Percentiles rank a stretch among this genome's conserved stretches.
phyloP scores from a whole-genome alignment of 1,139 yeast genomes.

The Pichia kudriavzevii region DNA sequence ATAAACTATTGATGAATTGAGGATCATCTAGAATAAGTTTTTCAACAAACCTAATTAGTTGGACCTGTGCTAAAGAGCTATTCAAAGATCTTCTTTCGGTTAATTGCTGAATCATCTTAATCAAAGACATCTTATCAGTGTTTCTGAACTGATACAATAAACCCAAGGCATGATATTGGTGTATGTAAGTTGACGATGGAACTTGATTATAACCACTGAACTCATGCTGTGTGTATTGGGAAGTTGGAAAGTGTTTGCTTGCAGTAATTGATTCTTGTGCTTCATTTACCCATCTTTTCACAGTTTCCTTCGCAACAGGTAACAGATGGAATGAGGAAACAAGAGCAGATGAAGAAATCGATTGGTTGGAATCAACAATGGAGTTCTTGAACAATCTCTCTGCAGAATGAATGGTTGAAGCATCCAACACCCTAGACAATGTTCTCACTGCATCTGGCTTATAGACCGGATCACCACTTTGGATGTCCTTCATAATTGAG shows the following conservation, averaged over 20 bases:
- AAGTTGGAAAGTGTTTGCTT: slow-evolving; percentile 57
- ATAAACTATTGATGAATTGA: slow-evolving; percentile 46
- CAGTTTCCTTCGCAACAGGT: slow-evolving; percentile 86
- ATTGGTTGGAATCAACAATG: slow-evolving; percentile 84
- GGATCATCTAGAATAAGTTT: slow-evolving; percentile 58
- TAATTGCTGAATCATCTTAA: slow-evolving; percentile 82
- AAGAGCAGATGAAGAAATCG: slow-evolving; percentile 86
- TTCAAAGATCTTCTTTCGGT: slow-evolving; percentile 49
- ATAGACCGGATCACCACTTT: slow-evolving; percentile 75
- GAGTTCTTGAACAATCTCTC: slow-evolving; percentile 91
- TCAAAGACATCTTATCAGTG: slow-evolving; percentile 89
- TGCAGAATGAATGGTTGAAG: slow-evolving; percentile 87
- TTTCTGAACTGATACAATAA: slow-evolving; percentile 79
- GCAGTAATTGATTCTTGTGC: slow-evolving; percentile 79
- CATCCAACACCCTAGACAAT: slow-evolving; percentile 80
- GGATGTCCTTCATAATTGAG: slow-evolving; percentile 95
- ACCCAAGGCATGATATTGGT: slow-evolving; percentile 95
- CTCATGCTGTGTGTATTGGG: slow-evolving; percentile 47
- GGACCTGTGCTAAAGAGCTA: slow-evolving; percentile 72
- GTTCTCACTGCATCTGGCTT: slow-evolving; percentile 96
- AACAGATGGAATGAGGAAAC: slow-evolving; percentile 84
- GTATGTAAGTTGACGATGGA: slow-evolving; percentile 67
- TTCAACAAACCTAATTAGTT: slow-evolving; percentile 76
- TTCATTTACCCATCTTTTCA: slow-evolving; percentile 89
- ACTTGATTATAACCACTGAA: slow-evolving; percentile 45